Evolutionary conservation across 352 stramenopile genomes (phyloP).

Genomic region (Phytophthora syringae): DNA sequence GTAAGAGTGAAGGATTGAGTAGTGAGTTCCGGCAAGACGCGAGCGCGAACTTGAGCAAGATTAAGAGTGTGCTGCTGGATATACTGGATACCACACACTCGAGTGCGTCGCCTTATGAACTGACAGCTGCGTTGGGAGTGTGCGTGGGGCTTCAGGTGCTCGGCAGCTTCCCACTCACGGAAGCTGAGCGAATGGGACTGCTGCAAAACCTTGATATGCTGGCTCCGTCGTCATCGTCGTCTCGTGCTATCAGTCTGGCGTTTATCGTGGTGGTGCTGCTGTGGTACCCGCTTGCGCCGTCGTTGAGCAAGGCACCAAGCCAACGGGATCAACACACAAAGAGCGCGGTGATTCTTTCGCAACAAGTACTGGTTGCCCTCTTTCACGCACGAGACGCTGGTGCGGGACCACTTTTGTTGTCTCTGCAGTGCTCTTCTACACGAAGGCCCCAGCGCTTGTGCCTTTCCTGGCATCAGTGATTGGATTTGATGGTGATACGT

Average conservation of each 20-base stretch:
- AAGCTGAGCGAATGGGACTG: constrained; percentile 54
- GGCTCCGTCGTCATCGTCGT: constrained; percentile 24
- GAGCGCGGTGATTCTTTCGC: constrained; percentile 52
- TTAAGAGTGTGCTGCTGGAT: constrained; percentile 34
- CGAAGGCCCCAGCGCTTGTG: constrained; percentile 62
- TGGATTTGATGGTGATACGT: constrained; percentile 32
- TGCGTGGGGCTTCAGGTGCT: constrained; percentile 57
- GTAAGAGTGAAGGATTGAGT: constrained; percentile 3
- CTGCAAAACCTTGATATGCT: constrained; percentile 54
- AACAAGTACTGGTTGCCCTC: constrained; percentile 62
- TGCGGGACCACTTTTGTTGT: constrained; percentile 66
- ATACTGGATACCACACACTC: constrained; percentile 18
- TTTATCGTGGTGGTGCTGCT: constrained; percentile 66
- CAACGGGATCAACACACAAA: constrained; percentile 71
- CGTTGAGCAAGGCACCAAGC: constrained; percentile 61
- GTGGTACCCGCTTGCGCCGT: constrained; percentile 58
- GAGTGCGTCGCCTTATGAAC: constrained; percentile 29
- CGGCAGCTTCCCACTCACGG: constrained; percentile 50
- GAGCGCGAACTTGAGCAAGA: constrained; percentile 11
- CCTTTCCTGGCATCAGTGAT: constrained; percentile 56
- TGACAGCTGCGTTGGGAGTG: constrained; percentile 47
- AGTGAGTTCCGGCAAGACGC: constrained; percentile 34
- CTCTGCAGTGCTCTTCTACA: constrained; percentile 73
- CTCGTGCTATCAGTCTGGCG: constrained; percentile 52
- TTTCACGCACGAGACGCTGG: constrained; percentile 50